phyloP scores from a whole-genome alignment of 371 early-diverging fungal genomes.

The Saksenaea oblongispora region DNA sequence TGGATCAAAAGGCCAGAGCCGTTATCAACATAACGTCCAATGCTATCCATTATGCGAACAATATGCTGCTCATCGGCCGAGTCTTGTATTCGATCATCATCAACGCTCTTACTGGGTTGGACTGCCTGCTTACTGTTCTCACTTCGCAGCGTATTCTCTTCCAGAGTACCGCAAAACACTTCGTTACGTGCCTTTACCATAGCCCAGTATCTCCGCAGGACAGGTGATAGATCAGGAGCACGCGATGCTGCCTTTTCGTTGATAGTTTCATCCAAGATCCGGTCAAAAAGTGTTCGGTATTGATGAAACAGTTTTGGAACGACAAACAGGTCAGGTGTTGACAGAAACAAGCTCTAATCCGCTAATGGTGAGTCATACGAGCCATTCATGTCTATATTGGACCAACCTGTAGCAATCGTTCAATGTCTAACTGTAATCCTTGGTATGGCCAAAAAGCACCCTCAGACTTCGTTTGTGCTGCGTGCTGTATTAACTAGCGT shows the following conservation, averaged over 20 bases:
- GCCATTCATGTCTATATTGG: background rate
- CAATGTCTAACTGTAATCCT: constrained; percentile 54
- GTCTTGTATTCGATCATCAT: constrained; percentile 7
- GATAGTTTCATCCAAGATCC: constrained; percentile 31
- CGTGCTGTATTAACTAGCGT: constrained; percentile 13
- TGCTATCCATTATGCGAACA: constrained; percentile 40
- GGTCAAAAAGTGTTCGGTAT: constrained; percentile 38
- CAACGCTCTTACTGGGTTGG: background rate
- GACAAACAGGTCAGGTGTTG: constrained; percentile 70
- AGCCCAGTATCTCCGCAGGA: constrained; percentile 41
- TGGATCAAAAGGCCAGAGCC: constrained; percentile 30
- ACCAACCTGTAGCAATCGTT: constrained; percentile 54
- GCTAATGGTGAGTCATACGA: background rate
- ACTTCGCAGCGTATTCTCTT: constrained; percentile 27
- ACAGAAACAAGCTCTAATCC: constrained; percentile 55
- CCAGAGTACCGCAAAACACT: constrained; percentile 44
- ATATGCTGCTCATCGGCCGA: constrained; percentile 37
- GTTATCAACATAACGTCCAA: constrained; percentile 41
- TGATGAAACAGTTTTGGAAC: constrained; percentile 56
- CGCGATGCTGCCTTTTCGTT: constrained; percentile 9
- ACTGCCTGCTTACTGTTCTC: constrained; percentile 2
- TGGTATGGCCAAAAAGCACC: constrained; percentile 28
- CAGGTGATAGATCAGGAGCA: constrained; percentile 27
- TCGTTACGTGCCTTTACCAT: constrained; percentile 52
- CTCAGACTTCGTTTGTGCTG: background rate